phyloP scores from a whole-genome alignment of 208 protist genomes.

The Wallacemonas sp. region DNA sequence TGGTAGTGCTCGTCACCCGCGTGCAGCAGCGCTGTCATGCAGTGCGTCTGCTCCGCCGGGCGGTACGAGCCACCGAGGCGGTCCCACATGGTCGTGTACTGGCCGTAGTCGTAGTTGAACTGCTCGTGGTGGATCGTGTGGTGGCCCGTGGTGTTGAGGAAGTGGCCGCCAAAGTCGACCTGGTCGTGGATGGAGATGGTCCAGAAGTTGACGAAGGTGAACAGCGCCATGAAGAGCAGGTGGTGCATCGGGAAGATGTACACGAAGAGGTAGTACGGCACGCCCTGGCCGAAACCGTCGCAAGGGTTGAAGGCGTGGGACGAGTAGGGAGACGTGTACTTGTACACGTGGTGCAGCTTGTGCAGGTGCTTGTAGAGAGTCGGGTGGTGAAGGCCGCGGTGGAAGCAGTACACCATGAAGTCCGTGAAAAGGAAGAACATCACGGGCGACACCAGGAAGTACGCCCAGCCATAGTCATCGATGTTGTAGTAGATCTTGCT shows the following conservation, averaged over 20 bases:
- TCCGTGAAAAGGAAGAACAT: conserved; percentile 93
- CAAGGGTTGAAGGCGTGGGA: conserved; percentile 93
- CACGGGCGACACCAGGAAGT: conserved; percentile 64
- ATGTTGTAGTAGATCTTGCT: conserved; percentile 81
- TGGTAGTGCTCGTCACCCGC: conserved; percentile 28
- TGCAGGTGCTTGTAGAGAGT: conserved; percentile 91
- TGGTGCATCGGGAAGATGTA: conserved; percentile 92
- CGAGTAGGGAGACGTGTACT: conserved; percentile 89
- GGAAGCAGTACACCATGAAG: conserved; percentile 94
- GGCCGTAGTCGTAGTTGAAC: conserved; percentile 95
- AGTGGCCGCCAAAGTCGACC: conserved; percentile 82
- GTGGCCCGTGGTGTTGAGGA: conserved; percentile 85
- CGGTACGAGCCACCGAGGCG: conserved; percentile 86
- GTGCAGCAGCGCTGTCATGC: conserved; percentile 30
- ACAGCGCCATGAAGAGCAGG: conserved; percentile 80
- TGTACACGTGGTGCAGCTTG: conserved; percentile 93
- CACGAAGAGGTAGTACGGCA: conserved; percentile 93
- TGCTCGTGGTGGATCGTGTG: conserved; percentile 94
- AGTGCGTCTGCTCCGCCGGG: conserved; percentile 74
- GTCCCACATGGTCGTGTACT: conserved; percentile 95
- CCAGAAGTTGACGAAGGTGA: conserved; percentile 94
- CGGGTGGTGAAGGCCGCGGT: conserved; percentile 90
- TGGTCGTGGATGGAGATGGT: conserved; percentile 95
- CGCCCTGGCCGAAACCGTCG: conserved; percentile 91
- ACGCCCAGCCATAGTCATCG: conserved; percentile 73